Evolutionary conservation across 2,329 filamentous ascomycete genomes (phyloP), one percentile per base, ranked within the genome.

Genomic region (Pyrenophora graminea): DNA sequence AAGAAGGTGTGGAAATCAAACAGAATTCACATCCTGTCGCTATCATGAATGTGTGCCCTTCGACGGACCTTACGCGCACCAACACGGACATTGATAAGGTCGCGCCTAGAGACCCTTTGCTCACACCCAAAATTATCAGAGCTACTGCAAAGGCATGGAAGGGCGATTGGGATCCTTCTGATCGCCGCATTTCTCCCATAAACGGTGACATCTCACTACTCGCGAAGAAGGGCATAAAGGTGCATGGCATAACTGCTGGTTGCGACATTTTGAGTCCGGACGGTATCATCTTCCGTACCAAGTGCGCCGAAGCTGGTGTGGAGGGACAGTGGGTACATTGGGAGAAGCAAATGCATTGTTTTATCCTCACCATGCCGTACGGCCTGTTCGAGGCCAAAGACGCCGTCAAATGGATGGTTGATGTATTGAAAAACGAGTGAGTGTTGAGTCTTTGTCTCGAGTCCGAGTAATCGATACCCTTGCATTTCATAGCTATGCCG

Each of bases 281-380:
- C 56, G 80, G 76, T 1, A 33, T 80, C 1, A 55, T 74, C 0
- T 81, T 84, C 41, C 63, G 79, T 4, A 74, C 81, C 2, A 76
- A 73, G 46, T 79, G 77, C 6, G 69, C 71, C 23, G 63, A 77
- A 37, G 62, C 69, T 13, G 63, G 66, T 0, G 74, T 85, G 0
- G 41, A 66, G 1, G 83, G 83, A 0, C 72, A 80, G 48, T 85
- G 83, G 83, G 57, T 85, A 34, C 72, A 82, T 8, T 85, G 83
- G 82, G 77, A 82, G 15, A 78, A 78, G 15, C 80, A 84, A 68
- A 85, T 85, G 80, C 83, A 85, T 64, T 83, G 80, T 52, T 85
- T 84, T 45, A 76, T 80, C 1, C 64, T 85, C 31, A 77, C 79
- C 1, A 78, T 76, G 39, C 68, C 72, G 2, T 83, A 80, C 55